Conservation (phyloP, 1,139 yeast genomes). For the Debaryomycetaceae sp. region DNA sequence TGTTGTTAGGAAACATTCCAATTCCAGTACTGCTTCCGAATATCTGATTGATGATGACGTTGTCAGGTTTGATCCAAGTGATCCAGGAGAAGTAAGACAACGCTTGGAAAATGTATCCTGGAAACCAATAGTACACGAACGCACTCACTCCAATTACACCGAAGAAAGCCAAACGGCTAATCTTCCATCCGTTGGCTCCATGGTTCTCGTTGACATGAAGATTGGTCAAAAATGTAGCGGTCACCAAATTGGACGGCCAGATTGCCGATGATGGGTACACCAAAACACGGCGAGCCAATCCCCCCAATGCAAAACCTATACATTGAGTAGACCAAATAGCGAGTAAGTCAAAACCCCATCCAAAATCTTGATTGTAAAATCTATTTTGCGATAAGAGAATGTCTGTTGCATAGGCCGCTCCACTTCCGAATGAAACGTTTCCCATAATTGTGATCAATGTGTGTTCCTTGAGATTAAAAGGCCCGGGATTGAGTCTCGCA, state of each 20-base stretch:
- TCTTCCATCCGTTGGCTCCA: conserved; percentile 42
- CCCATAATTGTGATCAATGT: conserved; percentile 43
- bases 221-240: conserved; percentile 38
- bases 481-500: conserved; percentile 53
- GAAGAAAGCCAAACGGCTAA: conserved; percentile 35
- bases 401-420: conserved; percentile 62
- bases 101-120: conserved; percentile 29
- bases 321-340: conserved; percentile 56
- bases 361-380: conserved; percentile 43
- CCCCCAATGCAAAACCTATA: conserved; percentile 65
- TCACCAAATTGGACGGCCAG: conserved; percentile 61
- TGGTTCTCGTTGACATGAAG: conserved; percentile 61
- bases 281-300: conserved; percentile 51
- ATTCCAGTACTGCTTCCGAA: conserved; percentile 60
- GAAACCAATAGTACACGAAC: conserved; percentile 41
- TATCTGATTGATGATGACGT: conserved; percentile 55
- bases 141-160: conserved; percentile 22
- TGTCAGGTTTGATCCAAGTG: conserved; percentile 40
- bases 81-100: conserved; percentile 24
- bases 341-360: conserved; percentile 40
- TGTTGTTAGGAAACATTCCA: conserved; percentile 51
- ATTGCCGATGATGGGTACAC: conserved; percentile 62
- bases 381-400: conserved; percentile 53
- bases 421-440: conserved; percentile 48
- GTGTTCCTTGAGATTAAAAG: conserved; percentile 65